Conservation (phyloP, 345 rosid genomes). For the Noccaea bulbosa region DNA sequence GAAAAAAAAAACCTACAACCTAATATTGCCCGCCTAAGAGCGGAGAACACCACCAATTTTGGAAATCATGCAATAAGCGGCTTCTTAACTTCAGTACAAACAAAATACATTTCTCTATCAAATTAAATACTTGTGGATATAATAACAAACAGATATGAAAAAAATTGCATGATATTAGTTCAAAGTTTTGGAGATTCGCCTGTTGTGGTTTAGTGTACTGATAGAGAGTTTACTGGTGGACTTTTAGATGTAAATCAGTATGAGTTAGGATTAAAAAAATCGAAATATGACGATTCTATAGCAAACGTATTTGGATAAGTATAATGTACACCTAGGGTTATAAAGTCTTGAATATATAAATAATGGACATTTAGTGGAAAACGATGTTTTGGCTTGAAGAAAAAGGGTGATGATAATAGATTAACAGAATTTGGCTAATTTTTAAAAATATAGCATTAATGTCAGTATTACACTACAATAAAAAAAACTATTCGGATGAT, state of each 20-base stretch:
- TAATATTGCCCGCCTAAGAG: too few species aligned
- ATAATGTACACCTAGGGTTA: slow-evolving; percentile 24
- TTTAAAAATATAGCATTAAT: slow-evolving; percentile 10
- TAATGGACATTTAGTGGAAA: slow-evolving; percentile 38
- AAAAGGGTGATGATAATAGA: slow-evolving; percentile 32
- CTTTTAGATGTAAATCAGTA: neutral
- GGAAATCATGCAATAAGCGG: too few species aligned
- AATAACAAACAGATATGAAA: neutral
- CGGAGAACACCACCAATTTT: too few species aligned
- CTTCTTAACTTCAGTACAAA: neutral
- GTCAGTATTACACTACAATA: slow-evolving; percentile 13
- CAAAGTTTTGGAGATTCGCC: neutral
- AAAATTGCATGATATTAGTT: neutral
- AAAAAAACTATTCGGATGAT: slow-evolving; percentile 10
- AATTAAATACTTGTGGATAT: neutral
- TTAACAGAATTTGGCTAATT: slow-evolving; percentile 35
- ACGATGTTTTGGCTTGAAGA: slow-evolving; percentile 39
- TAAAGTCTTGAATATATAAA: slow-evolving; percentile 21
- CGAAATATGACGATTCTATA: neutral
- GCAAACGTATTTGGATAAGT: slow-evolving; percentile 35
- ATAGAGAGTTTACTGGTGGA: slow-evolving; percentile 2
- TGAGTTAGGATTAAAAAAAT: neutral
- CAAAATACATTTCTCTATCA: neutral
- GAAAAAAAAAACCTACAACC: too few species aligned
- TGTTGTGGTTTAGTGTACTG: neutral